Conservation (phyloP, 2,329 filamentous ascomycete genomes). For the Epichloe gansuensis region DNA sequence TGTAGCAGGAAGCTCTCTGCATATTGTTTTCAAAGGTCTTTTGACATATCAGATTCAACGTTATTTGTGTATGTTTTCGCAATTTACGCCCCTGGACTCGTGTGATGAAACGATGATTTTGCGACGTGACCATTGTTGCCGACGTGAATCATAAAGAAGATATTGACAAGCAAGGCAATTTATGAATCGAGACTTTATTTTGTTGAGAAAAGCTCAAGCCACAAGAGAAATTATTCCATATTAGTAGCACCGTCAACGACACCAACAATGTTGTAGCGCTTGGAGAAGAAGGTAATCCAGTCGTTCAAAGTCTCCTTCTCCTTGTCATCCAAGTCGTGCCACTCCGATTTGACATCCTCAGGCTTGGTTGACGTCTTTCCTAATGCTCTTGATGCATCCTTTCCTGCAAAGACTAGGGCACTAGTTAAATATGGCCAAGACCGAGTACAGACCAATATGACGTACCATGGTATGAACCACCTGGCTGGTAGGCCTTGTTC, state of each 20-base stretch:
- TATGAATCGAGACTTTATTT: neutral
- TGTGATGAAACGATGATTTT: too few relatives aligned
- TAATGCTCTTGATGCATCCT: constrained; percentile 87
- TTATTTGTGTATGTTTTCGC: too few relatives aligned
- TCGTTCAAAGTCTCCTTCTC: constrained; percentile 77
- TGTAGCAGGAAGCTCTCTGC: too few relatives aligned
- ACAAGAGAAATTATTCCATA: constrained; percentile 23
- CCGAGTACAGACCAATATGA: constrained; percentile 6
- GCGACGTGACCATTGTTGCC: too few relatives aligned
- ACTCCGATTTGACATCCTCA: constrained; percentile 74
- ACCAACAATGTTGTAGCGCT: constrained; percentile 87
- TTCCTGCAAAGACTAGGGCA: constrained; percentile 75
- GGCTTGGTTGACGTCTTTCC: constrained; percentile 75
- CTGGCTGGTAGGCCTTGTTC: constrained; percentile 75
- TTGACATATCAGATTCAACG: too few relatives aligned
- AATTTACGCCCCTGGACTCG: too few relatives aligned
- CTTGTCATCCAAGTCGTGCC: constrained; percentile 71
- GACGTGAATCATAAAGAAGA: too few relatives aligned
- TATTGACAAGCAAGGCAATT: neutral
- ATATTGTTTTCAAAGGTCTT: too few relatives aligned
- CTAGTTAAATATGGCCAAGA: neutral
- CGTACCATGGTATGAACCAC: constrained; percentile 76
- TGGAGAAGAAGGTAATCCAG: constrained; percentile 94
- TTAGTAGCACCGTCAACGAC: constrained; percentile 50
- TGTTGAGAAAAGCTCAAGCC: neutral